A percentile compares a stretch with the other conserved stretches of the same genome.
Evolutionary conservation across 352 stramenopile species (phyloP).

Genomic region (Globisporangium okanoganense): DNA sequence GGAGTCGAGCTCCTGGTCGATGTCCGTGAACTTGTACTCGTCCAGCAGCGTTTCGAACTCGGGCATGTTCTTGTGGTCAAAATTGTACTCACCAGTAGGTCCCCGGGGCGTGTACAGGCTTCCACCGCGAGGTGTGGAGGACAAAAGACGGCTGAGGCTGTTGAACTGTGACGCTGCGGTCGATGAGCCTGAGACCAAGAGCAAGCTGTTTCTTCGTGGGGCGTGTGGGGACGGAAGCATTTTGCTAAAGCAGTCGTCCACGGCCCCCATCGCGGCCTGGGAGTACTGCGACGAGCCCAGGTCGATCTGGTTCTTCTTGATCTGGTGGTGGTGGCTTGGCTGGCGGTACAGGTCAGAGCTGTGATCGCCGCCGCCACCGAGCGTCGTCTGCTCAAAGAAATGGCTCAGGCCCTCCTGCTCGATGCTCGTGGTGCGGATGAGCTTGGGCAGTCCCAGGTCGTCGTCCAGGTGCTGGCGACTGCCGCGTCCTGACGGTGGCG

Average conservation of each 20-base stretch:
- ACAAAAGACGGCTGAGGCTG: slow-evolving; percentile 1
- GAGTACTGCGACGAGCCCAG: slow-evolving; percentile 8
- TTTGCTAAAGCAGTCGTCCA: slow-evolving; percentile 59
- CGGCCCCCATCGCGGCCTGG: slow-evolving; percentile 25
- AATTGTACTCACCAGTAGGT: slow-evolving; percentile 22
- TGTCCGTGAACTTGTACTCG: slow-evolving; percentile 79
- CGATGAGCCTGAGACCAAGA: slow-evolving; percentile 20
- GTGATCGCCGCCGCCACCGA: slow-evolving; percentile 25
- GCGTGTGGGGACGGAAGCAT: slow-evolving; percentile 21
- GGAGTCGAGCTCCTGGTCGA: slow-evolving; percentile 63
- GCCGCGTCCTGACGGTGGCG: not conserved
- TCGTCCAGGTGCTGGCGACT: not conserved
- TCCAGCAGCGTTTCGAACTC: slow-evolving; percentile 75
- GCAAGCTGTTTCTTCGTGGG: slow-evolving; percentile 1
- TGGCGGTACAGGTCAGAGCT: not conserved
- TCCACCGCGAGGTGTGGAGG: slow-evolving; percentile 3
- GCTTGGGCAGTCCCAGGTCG: slow-evolving; percentile 45
- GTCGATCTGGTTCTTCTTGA: slow-evolving; percentile 15
- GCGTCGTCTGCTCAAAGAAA: slow-evolving; percentile 65
- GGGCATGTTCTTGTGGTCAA: slow-evolving; percentile 42
- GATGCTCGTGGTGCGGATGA: slow-evolving; percentile 63
- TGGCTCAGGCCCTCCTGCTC: slow-evolving; percentile 76
- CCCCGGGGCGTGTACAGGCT: slow-evolving; percentile 23
- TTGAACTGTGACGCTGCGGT: slow-evolving; percentile 19
- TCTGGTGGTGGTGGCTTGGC: slow-evolving; percentile 6